Evolutionary conservation across 495 filamentous ascomycete genomes (phyloP), one percentile per base, ranked within the genome.

Genomic region (Penicillium manginii): DNA sequence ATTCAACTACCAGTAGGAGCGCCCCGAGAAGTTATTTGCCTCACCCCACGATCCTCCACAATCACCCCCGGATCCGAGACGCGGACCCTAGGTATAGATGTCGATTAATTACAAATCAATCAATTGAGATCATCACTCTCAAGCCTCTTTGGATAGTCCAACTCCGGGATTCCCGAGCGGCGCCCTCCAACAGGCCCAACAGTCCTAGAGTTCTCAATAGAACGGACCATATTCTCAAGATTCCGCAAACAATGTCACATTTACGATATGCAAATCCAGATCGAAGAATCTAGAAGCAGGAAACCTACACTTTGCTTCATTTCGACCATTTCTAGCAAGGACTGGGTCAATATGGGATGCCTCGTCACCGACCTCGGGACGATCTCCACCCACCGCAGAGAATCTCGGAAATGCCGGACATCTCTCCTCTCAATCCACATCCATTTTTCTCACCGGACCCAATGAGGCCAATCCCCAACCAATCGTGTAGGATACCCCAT

Each of bases 401-500:
- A 47, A 47, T 23, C 21, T 47, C 45, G 45, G 45, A 47, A 47
- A 23, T 47, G 0, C 45, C 45, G 45, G 45, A 22, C 21, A 23
- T 14, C 45, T 11, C 18, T 10, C 21, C 19, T 47, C 21, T 9
- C 18, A 15, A 47, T 14, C 45, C 45, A 47, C 45, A 22, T 19
- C 10, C 26, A 0, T 19, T 26, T 15, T 26, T 47, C 45, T 19
- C 45, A 47, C 10, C 45, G 22, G 45, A 26, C 21, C 45, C 21
- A 47, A 47, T 26, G 11, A 47, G 45, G 9, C 45, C 45, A 17
- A 29, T 47, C 23, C 33, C 39, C n/a, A 21, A 19, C 35, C 45
- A 47, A 47, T 29, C 15, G 19, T 31, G 37, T 37, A 47, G 33
- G 21, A n/a, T 46, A 29, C 21, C 54, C 54, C 32, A 43, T 22